These are phyloP conservation scores for Ilyonectria mors-panacis DNA, from an alignment of 2,329 filamentous ascomycete genomes.

Conservation along the genomic window DNA sequence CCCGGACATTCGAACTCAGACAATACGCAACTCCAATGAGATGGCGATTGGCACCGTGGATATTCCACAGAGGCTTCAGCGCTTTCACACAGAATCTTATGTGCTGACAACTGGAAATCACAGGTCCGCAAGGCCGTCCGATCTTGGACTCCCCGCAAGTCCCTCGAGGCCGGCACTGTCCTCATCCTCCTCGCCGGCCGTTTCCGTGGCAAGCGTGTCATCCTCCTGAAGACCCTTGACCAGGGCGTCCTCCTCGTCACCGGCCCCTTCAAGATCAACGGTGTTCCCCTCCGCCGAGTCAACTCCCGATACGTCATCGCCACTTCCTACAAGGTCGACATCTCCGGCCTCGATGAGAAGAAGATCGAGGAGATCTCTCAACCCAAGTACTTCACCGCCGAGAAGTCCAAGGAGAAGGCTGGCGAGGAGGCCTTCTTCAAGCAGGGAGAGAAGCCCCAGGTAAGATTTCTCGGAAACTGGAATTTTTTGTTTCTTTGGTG, in stretches of 20 bases:
- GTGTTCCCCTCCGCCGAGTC: conserved; percentile 95
- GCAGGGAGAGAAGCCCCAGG: conserved; percentile 98
- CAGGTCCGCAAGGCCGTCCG: conserved; percentile 96
- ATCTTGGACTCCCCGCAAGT: conserved; percentile 87
- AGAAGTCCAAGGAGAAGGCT: conserved; percentile 96
- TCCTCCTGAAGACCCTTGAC: conserved; percentile 97
- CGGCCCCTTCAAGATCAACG: conserved; percentile 99
- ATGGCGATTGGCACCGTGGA: conserved; percentile 36
- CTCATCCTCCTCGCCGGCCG: conserved; percentile 99
- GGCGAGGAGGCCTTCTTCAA: conserved; percentile 99
- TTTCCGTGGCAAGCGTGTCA: conserved; percentile 99
- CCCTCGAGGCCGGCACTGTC: conserved; percentile 94
- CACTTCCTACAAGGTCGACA: conserved; percentile 87
- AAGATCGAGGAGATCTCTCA: conserved; percentile 87
- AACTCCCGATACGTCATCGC: conserved; percentile 96
- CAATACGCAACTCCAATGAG: conserved; percentile 29
- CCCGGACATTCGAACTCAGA: conserved; percentile 35
- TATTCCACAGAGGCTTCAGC: conserved; percentile 21
- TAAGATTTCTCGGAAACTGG: conserved; percentile 62
- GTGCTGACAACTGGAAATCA: conserved; percentile 52
- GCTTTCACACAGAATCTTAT: conserved; percentile 26
- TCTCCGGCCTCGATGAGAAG: conserved; percentile 87
- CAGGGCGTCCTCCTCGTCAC: conserved; percentile 99
- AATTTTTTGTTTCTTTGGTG: conserved; percentile 15
- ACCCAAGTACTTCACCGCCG: conserved; percentile 94